Evolutionary conservation across 1,284 basidiomycete genomes (phyloP), one percentile per base, ranked within the genome.

Genomic region (Afroboletus lepidellus): DNA sequence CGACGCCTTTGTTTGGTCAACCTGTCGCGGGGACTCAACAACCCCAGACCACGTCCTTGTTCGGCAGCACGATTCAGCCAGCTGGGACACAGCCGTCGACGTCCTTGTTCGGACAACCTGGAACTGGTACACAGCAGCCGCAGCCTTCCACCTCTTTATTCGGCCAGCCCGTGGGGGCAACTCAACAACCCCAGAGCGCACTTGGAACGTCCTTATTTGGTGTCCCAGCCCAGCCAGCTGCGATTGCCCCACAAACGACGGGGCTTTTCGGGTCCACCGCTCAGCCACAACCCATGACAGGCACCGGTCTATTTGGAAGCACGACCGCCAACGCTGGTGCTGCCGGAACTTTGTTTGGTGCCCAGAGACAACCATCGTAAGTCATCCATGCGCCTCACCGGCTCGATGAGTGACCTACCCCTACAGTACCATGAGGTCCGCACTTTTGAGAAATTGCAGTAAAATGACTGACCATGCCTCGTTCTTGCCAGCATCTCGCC

Each of bases 291-390:
- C 70, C 67, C 45, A 32, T 54, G 55, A 48, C 59, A 52, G 46
- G 53, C 51, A 58, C 59, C 33, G 42, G 55, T 59, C 34, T 67
- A 30, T 69, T 72, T 47, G 65, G 69, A 34, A 64, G 48, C 33
- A 59, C 61, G 8, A 68, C 68, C 18, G 50, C 66, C 16, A 60
- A 60, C 15, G 34, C 55, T 30, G 51, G 48, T 46, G 54, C 66
- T 58, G 55, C 61, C 27, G 59, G 55, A 9, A 51, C 55, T 60
- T 56, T 76, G 36, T 80, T 81, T 59, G 74, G 73, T 21, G 69
- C 61, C 12, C 67, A 69, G 56, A 66, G 70, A 34, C 70, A 73
- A 37, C 63, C 67, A 57, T 70, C 71, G 66, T 72, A 58, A 58
- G 55, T 58, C 36, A 42, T 42, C 16, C 41, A 8, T 18, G 24